Evolutionary conservation across 2,329 filamentous ascomycete species (phyloP), one percentile per base, ranked within the genome.

Genomic region (Neofusicoccum umdonicola): DNA sequence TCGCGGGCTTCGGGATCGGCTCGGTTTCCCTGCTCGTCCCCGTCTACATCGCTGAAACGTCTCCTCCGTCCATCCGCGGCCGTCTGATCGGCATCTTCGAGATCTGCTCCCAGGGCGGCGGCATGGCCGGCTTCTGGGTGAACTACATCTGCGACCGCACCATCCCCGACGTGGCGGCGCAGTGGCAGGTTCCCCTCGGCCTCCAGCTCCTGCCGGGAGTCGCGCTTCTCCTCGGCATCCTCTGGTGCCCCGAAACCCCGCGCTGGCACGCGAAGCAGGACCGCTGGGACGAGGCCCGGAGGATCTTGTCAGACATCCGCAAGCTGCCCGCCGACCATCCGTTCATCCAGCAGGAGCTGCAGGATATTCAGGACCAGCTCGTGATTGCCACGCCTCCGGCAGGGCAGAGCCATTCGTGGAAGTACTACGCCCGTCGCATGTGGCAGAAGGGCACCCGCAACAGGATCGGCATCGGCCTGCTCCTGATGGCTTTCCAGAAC

Each of bases 251-350:
- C 13, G 66, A 71, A 27, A 87, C 80, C 52, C 88, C 88, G 1
- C 82, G 88, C 41, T 90, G 88, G 88, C 78, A 90, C 3, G 88
- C 88, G 6, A 82, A 83, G n/a, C 82, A 86, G 67, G 87, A 87
- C 66, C 81, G 85, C 0, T 87, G 87, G 78, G 86, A 89, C 17
- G 83, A 89, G 69, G 83, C 83, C 3, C 81, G 80, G 77, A 69
- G 74, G 56, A 83, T 79, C 66, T 74, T 86, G 2, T 73, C 75
- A 56, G 85, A 82, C 81, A 81, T 85, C 64, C 79, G 84, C 39
- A 79, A 84, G 62, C 78, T 90, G 34, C 74, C 76, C n/a, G 81
- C 78, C 0, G 77, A 78, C 34, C 74, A 76, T 37, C 76, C 69
- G 4, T 78, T 78, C 60, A 72, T 78, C 11, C 77, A 80, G 61